A percentile compares a stretch with the other conserved stretches of the same genome.
These are phyloP conservation scores for Calonectria henricotiae DNA, from an alignment of 2,329 filamentous ascomycete species.

Conservation along the genomic window DNA sequence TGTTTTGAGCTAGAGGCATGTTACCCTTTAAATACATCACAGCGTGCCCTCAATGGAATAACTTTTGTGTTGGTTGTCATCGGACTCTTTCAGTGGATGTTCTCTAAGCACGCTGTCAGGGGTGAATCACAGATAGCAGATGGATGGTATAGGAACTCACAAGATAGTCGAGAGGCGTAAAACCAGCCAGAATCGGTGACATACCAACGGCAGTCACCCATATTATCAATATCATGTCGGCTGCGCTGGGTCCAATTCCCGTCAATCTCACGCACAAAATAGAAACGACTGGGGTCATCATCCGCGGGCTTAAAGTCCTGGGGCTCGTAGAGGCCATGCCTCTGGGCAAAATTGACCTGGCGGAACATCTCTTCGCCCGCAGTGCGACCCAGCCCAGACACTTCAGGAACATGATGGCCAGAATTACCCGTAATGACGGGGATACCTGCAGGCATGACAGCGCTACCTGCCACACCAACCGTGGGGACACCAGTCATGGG, in stretches of 20 bases:
- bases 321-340: slow-evolving; percentile 69
- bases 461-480: slow-evolving; percentile 50
- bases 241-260: slow-evolving; percentile 74
- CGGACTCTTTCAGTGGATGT: background rate
- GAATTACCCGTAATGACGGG: slow-evolving; percentile 63
- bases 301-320: slow-evolving; percentile 77
- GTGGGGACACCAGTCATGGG: slow-evolving; percentile 51
- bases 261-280: slow-evolving; percentile 75
- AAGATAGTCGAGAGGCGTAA: slow-evolving; percentile 72
- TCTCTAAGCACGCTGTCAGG: slow-evolving; percentile 38
- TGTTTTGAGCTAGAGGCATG: background rate
- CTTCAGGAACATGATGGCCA: slow-evolving; percentile 63
- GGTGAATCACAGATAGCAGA: no score
- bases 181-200: slow-evolving; percentile 72
- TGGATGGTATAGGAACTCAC: slow-evolving; percentile 10
- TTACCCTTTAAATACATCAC: background rate
- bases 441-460: slow-evolving; percentile 46
- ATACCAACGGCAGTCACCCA: slow-evolving; percentile 74
- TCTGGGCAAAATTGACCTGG: slow-evolving; percentile 66
- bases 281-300: slow-evolving; percentile 73
- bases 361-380: slow-evolving; percentile 64
- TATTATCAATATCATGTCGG: slow-evolving; percentile 73
- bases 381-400: slow-evolving; percentile 70
- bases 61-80: background rate
- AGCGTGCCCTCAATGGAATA: background rate